Conservation (phyloP, 495 filamentous ascomycete species). For the Rhypophila decipiens region DNA sequence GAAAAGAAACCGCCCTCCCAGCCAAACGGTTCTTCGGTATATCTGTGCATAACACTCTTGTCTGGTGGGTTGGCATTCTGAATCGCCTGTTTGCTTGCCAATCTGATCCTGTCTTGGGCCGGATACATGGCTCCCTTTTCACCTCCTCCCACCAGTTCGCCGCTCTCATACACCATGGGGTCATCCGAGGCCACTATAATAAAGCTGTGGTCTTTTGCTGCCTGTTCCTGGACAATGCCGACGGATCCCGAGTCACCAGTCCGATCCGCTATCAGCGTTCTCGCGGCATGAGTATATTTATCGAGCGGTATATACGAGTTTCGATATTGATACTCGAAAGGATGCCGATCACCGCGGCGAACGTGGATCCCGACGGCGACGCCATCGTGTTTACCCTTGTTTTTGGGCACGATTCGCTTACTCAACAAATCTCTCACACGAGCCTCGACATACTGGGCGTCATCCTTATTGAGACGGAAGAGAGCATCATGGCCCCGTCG, state of each 20-base stretch:
- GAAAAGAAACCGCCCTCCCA: conserved; percentile 74
- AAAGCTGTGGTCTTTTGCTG: conserved; percentile 33
- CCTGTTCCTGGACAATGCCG: conserved; percentile 19
- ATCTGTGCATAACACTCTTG: conserved; percentile 43
- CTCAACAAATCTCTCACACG: conserved; percentile 42
- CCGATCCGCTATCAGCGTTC: conserved; percentile 33
- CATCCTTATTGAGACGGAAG: conserved; percentile 53
- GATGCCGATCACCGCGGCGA: conserved; percentile 65
- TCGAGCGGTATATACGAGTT: conserved; percentile 63
- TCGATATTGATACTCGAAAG: conserved; percentile 57
- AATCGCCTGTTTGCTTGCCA: conserved; percentile 43
- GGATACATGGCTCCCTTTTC: conserved; percentile 30
- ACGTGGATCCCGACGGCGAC: conserved; percentile 61
- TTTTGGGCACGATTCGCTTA: conserved; percentile 35
- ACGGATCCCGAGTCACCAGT: conserved; percentile 28
- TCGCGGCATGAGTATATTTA: conserved; percentile 46
- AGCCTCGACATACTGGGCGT: conserved; percentile 47
- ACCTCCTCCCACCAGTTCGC: conserved; percentile 45
- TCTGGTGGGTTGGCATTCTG: conserved; percentile 11
- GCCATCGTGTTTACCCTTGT: conserved; percentile 28
- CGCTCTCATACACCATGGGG: conserved; percentile 53
- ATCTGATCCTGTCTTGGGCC: conserved; percentile 60
- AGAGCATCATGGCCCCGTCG: conserved; percentile 58
- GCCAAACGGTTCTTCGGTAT: conserved; percentile 59
- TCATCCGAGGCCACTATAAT: conserved; percentile 66